Conservation (phyloP, 1,284 basidiomycete genomes). For the Apiotrichum brassicae region DNA sequence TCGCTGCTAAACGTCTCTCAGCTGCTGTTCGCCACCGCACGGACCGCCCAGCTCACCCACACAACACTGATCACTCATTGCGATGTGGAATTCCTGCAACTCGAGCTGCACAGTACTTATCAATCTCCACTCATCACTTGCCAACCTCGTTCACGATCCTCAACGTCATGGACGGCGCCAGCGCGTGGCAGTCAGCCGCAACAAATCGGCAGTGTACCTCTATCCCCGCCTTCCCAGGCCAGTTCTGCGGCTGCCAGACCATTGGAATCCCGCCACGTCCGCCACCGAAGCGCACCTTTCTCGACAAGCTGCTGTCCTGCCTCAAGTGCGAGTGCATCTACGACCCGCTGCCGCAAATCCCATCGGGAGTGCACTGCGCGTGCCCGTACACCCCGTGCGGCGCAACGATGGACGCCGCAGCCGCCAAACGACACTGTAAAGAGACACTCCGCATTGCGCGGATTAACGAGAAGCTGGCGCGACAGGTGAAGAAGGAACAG, state of each 20-base stretch:
- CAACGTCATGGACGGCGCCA: too few relatives aligned
- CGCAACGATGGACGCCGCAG: not conserved
- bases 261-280: not conserved
- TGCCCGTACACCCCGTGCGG: not conserved
- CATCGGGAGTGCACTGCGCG: not conserved
- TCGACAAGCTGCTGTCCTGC: not conserved
- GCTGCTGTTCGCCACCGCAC: not conserved
- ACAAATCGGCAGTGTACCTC: too few relatives aligned
- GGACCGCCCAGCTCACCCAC: not conserved
- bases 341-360: not conserved
- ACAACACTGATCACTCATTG: not conserved
- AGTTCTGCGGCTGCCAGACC: not conserved
- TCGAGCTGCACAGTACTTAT: not conserved
- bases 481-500: conserved; percentile 8
- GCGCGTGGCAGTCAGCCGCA: too few relatives aligned
- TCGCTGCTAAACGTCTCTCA: not conserved
- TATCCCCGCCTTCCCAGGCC: too few relatives aligned
- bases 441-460: not conserved
- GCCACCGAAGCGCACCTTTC: not conserved
- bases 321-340: not conserved
- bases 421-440: not conserved
- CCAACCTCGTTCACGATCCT: too few relatives aligned
- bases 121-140: too few relatives aligned
- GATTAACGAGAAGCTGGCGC: conserved; percentile 15
- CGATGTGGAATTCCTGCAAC: not conserved